Base-by-base conservation (phyloP, 176 grass and related monocot genomes). In the Oryza meridionalis region DNA sequence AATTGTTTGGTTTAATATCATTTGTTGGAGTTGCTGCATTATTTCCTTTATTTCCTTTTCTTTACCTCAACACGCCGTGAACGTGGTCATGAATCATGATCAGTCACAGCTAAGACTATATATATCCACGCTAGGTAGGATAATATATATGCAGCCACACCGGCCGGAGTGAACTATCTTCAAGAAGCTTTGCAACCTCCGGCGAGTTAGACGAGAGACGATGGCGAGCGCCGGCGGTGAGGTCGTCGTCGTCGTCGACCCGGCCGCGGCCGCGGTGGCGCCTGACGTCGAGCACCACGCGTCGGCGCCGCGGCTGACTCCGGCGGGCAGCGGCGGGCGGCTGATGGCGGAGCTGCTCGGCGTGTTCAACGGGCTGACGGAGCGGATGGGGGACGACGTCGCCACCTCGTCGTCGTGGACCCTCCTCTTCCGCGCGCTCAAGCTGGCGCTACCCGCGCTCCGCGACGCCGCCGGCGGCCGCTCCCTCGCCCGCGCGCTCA, bases 331-430 rank as follows among this genome's bases (percentile, higher is more conserved):
- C 19, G 95, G 92, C 35, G 95, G 95, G 63, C 86, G 85, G 82
- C 88, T 98, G 69, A 89, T 98, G 79, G 95, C 86, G 31, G 92
- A 98, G 85, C 83, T 98, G 65, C 92, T 98, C 45, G 87, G 92
- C 5, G 91, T 89, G 21, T 98, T 94, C 81, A 93, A 94, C 78
- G 90, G 93, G 55, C 90, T 98, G 2, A 93, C 91, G 6, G 82
- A 79, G 65, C 80, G 95, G 75, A 98, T 98, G 95, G 91, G 87
- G 22, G 80, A 86, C 69, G 88, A 81, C 14, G 86, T 94, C 25
- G 90, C 89, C 7, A 95, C 92, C 29, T 86, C 92, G 44, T 93
- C 90, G 10, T 98, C 95, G 22, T 95, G 92, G 79, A 69, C 86
- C 69, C 86, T 98, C 15, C 89, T 98, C 74, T 98, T 98, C 75